Percentiles rank a stretch among this genome's conserved stretches.
phyloP scores from a whole-genome alignment of 2,329 filamentous ascomycete genomes.

The Claviceps sp. region DNA sequence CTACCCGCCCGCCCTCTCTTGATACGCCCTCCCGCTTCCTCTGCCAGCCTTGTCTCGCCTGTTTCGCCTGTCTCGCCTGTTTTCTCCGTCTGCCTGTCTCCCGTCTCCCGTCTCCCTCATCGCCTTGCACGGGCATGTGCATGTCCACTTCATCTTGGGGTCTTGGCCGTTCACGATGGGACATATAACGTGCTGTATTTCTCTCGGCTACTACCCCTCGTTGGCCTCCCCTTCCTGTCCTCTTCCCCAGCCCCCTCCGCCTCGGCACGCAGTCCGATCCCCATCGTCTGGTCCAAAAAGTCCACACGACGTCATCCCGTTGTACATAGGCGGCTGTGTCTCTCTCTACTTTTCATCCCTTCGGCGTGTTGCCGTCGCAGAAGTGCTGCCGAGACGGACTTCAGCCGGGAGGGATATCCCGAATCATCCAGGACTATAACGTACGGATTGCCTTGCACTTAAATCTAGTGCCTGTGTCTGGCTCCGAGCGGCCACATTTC shows the following conservation, averaged over 20 bases:
- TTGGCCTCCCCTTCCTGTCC: neutral
- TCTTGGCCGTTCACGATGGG: constrained; percentile 2
- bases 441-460: constrained; percentile 4
- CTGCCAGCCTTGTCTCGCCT: neutral
- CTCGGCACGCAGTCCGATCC: neutral
- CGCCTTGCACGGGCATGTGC: neutral
- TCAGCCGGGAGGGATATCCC: neutral
- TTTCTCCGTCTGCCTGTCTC: neutral
- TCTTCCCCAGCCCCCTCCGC: neutral
- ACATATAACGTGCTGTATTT: constrained; percentile 5
- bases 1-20: neutral
- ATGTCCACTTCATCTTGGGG: neutral
- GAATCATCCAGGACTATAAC: constrained; percentile 3
- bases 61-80: neutral
- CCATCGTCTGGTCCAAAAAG: neutral
- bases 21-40: neutral
- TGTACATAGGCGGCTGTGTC: neutral
- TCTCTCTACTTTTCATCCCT: neutral
- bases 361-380: neutral
- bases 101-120: neutral
- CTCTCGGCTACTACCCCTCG: neutral
- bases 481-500: neutral
- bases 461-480: constrained; percentile 4
- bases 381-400: neutral
- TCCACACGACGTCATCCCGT: neutral